Percentiles rank a stretch among this genome's conserved stretches.
Conservation (phyloP, 352 stramenopile species). For the Thalassiosira ordinaria region DNA sequence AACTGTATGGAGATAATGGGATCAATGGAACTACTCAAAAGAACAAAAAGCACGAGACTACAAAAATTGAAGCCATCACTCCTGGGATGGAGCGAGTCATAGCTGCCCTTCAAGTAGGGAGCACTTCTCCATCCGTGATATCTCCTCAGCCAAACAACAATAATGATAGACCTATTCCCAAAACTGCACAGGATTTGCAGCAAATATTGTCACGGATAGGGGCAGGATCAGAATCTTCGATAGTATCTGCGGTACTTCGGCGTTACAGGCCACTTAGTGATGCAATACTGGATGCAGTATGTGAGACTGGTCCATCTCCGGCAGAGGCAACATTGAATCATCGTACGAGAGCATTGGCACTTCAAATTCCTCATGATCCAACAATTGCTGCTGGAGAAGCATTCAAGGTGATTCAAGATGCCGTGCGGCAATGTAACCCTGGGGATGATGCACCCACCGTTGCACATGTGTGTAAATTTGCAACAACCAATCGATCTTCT, state of each 20-base stretch:
- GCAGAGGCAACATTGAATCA: conserved; percentile 53
- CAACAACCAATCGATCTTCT: conserved; percentile 57
- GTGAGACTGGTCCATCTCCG: conserved; percentile 75
- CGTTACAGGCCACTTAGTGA: conserved; percentile 80
- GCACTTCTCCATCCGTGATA: conserved; percentile 43
- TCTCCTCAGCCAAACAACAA: conserved; percentile 20
- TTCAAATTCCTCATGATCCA: conserved; percentile 41
- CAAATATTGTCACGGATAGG: conserved; percentile 63
- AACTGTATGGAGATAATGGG: conserved; percentile 60
- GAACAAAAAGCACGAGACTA: conserved; percentile 41
- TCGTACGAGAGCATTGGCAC: conserved; percentile 62
- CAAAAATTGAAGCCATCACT: conserved; percentile 73
- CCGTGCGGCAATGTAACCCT: conserved; percentile 47
- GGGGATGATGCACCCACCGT: conserved; percentile 51
- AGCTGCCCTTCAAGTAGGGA: conserved; percentile 53
- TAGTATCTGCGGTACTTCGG: conserved; percentile 69
- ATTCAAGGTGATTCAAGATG: conserved; percentile 68
- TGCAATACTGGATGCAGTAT: conserved; percentile 75
- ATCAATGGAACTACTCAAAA: conserved; percentile 10
- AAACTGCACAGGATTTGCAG: conserved; percentile 59
- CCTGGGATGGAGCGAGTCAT: conserved; percentile 76
- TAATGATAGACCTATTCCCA: conserved; percentile 16
- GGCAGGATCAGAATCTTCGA: conserved; percentile 67
- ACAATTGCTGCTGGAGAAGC: conserved; percentile 2
- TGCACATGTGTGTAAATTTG: conserved; percentile 83